A percentile compares a stretch with the other conserved stretches of the same genome.
phyloP scores from a whole-genome alignment of 768 basidiomycete genomes.

The Kondoa subrosea region DNA sequence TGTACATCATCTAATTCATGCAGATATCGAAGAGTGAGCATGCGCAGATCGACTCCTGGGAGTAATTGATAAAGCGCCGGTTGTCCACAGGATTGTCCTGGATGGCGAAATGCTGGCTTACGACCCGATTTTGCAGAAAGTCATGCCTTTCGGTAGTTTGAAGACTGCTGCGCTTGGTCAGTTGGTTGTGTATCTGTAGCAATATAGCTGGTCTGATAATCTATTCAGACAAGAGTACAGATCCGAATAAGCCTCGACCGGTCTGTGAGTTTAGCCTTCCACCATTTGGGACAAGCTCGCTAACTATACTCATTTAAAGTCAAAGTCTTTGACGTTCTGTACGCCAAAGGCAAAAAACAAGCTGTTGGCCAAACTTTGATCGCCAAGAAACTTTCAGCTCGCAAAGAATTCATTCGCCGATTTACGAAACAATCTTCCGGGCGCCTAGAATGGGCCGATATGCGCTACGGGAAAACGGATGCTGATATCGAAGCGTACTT shows the following conservation, averaged over 20 bases:
- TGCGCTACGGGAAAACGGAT: conserved; percentile 57
- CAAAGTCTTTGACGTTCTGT: conserved; percentile 89
- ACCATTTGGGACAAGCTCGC: not conserved
- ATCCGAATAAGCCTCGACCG: conserved; percentile 58
- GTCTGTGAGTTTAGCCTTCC: conserved; percentile 51
- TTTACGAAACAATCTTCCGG: conserved; percentile 56
- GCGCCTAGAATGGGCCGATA: conserved; percentile 58
- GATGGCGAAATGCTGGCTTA: conserved; percentile 99
- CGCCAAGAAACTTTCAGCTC: conserved; percentile 50
- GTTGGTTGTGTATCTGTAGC: conserved; percentile 15
- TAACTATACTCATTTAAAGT: conserved; percentile 39
- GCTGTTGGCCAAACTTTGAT: conserved; percentile 44
- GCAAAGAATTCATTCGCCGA: conserved; percentile 58
- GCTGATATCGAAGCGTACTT: conserved; percentile 65
- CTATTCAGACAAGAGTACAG: conserved; percentile 24
- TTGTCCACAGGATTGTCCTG: conserved; percentile 53
- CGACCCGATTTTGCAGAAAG: conserved; percentile 76
- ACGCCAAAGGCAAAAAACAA: conserved; percentile 47
- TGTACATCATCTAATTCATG: conserved; percentile 59
- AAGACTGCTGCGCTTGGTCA: conserved; percentile 79
- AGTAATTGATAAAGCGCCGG: not conserved
- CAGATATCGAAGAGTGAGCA: conserved; percentile 61
- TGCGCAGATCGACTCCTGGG: not conserved
- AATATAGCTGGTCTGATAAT: not conserved
- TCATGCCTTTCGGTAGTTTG: conserved; percentile 78